A percentile compares a stretch with the other conserved stretches of the same genome.
These are phyloP conservation scores for Pythium guiyangense DNA, from an alignment of 352 stramenopile species.

Conservation along the genomic window DNA sequence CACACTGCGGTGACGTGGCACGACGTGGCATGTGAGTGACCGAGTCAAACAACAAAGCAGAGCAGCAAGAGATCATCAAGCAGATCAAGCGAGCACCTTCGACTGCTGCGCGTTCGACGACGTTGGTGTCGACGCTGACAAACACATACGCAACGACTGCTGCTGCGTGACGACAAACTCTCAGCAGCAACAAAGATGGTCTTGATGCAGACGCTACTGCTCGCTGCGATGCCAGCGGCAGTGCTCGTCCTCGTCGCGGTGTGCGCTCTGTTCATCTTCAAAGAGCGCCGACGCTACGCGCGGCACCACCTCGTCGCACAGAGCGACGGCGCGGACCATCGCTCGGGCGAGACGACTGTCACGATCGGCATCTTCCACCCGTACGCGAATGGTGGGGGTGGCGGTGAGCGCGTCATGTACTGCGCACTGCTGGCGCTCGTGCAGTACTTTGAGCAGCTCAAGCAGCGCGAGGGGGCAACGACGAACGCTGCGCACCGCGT, in stretches of 20 bases:
- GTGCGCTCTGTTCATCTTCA: slow-evolving; percentile 27
- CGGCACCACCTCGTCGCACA: slow-evolving; percentile 20
- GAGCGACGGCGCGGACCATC: slow-evolving; percentile 12
- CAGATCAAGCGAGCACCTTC: too few relatives aligned
- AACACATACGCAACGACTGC: too few relatives aligned
- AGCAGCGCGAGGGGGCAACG: not conserved
- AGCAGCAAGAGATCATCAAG: too few relatives aligned
- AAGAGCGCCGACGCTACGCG: slow-evolving; percentile 35
- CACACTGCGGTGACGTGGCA: too few relatives aligned
- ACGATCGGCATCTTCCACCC: slow-evolving; percentile 94
- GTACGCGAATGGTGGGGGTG: slow-evolving; percentile 93
- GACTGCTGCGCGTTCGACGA: too few relatives aligned
- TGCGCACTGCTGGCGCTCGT: slow-evolving; percentile 90
- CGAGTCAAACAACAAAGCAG: too few relatives aligned
- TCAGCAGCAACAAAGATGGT: not conserved
- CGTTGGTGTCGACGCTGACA: too few relatives aligned
- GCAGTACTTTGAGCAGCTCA: slow-evolving; percentile 27
- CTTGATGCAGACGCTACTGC: slow-evolving; percentile 16
- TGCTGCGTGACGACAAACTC: too few relatives aligned
- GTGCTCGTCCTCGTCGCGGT: slow-evolving; percentile 17
- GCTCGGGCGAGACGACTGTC: slow-evolving; percentile 13
- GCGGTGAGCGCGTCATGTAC: slow-evolving; percentile 98
- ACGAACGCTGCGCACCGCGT: slow-evolving; percentile 10
- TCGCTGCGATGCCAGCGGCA: slow-evolving; percentile 8
- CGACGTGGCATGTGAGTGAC: too few relatives aligned